Base-by-base conservation (phyloP, 2,329 filamentous ascomycete genomes). In the Curvularia eragrostidis region DNA sequence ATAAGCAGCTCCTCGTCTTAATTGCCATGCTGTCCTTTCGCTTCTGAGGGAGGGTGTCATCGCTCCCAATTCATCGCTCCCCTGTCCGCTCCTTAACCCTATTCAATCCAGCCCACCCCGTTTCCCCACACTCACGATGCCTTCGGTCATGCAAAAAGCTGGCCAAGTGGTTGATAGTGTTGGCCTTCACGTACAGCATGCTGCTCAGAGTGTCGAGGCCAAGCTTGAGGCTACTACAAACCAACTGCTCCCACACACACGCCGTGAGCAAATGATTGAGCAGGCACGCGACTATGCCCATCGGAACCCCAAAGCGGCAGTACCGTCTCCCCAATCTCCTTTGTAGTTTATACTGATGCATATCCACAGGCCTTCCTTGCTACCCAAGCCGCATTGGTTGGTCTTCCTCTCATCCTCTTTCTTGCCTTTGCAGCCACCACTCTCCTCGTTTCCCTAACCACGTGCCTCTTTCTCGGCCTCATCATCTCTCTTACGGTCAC, bases 341-440 rank as follows among this genome's bases (percentile, higher is more conserved):
- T 26, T 4, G n/a, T 2, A 18, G 3, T 10, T 8, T 9, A 10
- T 19, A 15, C 46, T 28, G 13, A 58, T 18, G 9, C n/a, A 13
- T 15, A 9, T 7, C 1, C 13, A 2, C 62, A 91, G 89, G 85
- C 87, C 57, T 91, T 95, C 74, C 72, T 92, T 56, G 77, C 85
- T 44, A 80, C 84, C 28, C 90, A 93, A 73, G 68, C 88, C 56
- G 74, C 87, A 57, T 82, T 93, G 61, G 87, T 87, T 13, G 83
- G 87, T 56, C 75, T 91, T 13, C 91, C 91, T 1, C 68, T 93
- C 57, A 75, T 87, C 39, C 78, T 93, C 61, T 94, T 95, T 79
- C 62, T 83, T 54, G 79, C 84, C 65, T 92, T 93, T 80, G 81
- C 84, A 54, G 65, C 88, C 39, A 86, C 85, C 38, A 84, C 88